Evolutionary conservation across 2,329 filamentous ascomycete genomes (phyloP).

Genomic region (Aspergillus neotritici): DNA sequence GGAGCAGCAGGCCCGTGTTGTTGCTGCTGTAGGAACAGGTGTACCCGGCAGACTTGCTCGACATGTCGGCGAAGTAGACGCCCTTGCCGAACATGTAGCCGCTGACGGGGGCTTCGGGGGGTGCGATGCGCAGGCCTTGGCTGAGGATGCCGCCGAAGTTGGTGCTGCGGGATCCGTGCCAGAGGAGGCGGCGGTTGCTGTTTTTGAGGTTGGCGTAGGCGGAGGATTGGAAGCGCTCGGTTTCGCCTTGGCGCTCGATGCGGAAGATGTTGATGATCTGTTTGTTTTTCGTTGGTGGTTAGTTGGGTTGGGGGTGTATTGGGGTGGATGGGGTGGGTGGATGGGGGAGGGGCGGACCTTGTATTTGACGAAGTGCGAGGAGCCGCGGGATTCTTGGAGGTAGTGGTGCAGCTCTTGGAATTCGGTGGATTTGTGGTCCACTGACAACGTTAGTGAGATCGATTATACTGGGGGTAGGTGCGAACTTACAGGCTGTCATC

Average conservation of each 20-base stretch:
- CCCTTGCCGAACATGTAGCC: conserved; percentile 91
- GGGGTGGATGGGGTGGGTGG: not conserved
- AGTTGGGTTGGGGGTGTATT: not conserved
- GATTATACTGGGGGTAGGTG: not conserved
- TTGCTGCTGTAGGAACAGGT: conserved; percentile 59
- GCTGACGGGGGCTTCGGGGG: conserved; percentile 65
- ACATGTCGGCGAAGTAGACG: conserved; percentile 82
- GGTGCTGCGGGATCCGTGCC: conserved; percentile 78
- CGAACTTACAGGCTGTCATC: conserved; percentile 56
- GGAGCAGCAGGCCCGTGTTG: conserved; percentile 66
- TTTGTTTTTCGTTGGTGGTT: too few species aligned
- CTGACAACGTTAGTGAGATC: conserved; percentile 19
- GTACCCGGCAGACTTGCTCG: conserved; percentile 75
- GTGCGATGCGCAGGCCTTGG: conserved; percentile 84
- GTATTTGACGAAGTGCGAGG: conserved; percentile 51
- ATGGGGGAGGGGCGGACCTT: conserved; percentile 4
- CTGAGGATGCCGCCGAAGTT: conserved; percentile 85
- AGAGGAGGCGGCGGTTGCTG: conserved; percentile 70
- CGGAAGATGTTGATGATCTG: conserved; percentile 72
- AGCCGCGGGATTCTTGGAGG: conserved; percentile 59
- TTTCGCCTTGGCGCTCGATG: conserved; percentile 69
- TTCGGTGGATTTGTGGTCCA: conserved; percentile 56
- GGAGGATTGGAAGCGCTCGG: conserved; percentile 59
- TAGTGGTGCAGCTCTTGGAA: conserved; percentile 62
- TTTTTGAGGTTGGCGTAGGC: conserved; percentile 47